Conservation (phyloP, 2,329 filamentous ascomycete genomes). For the Pestalotiopsis sp. region DNA sequence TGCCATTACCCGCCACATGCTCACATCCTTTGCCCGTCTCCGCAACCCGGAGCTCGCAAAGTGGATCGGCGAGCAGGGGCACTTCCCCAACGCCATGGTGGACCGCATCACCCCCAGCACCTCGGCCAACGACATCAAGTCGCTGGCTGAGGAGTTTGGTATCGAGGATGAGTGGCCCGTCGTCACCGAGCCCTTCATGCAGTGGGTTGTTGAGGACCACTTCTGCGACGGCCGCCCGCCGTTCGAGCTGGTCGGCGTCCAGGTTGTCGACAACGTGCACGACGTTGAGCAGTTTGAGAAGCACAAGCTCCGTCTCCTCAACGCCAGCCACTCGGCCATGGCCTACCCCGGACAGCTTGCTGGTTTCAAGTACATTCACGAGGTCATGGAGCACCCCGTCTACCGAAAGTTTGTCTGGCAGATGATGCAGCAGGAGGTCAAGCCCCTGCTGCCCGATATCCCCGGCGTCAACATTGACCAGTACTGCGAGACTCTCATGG, state of each 20-base stretch:
- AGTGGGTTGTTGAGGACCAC: constrained; percentile 56
- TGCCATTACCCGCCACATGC: constrained; percentile 52
- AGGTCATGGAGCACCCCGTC: constrained; percentile 49
- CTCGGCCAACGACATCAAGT: constrained; percentile 41
- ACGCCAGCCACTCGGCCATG: constrained; percentile 52
- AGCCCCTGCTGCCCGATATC: constrained; percentile 51
- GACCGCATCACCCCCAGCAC: constrained; percentile 56
- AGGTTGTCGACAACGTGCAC: constrained; percentile 51
- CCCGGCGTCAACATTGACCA: constrained; percentile 50
- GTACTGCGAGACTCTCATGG: constrained; percentile 53
- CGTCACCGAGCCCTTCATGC: constrained; percentile 56
- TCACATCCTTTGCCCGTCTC: constrained; percentile 47
- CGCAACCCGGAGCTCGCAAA: constrained; percentile 46
- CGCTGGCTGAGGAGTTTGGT: constrained; percentile 43
- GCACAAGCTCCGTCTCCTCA: constrained; percentile 56
- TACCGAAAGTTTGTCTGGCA: constrained; percentile 50
- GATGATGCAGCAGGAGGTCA: constrained; percentile 57
- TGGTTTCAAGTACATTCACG: constrained; percentile 54
- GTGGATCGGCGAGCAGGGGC: constrained; percentile 48
- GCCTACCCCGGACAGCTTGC: constrained; percentile 51
- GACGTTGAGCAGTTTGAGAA: constrained; percentile 56
- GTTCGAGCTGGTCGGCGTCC: constrained; percentile 53
- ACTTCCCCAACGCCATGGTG: constrained; percentile 57
- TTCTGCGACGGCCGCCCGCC: constrained; percentile 51
- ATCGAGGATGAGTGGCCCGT: constrained; percentile 54